These are phyloP conservation scores for Botryotinia convoluta DNA, from an alignment of 2,329 filamentous ascomycete species.

Conservation along the genomic window DNA sequence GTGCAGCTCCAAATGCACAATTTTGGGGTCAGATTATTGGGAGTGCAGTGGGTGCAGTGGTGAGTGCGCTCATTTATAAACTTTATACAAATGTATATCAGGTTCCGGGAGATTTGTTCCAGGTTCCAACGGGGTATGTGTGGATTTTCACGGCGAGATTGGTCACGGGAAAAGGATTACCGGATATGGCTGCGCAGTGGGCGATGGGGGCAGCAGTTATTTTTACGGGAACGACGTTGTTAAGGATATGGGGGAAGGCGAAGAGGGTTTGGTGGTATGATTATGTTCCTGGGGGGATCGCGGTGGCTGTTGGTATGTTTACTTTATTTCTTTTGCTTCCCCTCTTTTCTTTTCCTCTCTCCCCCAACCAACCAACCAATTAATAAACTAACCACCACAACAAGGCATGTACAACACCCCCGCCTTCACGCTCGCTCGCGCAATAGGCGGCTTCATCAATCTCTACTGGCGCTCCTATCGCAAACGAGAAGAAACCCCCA, in stretches of 20 bases:
- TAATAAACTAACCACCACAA: not conserved
- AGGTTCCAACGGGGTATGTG: constrained; percentile 91
- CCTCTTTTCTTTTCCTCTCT: not conserved
- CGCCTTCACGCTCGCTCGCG: constrained; percentile 87
- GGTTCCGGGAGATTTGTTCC: constrained; percentile 85
- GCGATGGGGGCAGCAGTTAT: constrained; percentile 71
- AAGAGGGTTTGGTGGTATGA: constrained; percentile 61
- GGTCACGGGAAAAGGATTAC: constrained; percentile 86
- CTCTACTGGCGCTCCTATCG: constrained; percentile 71
- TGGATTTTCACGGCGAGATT: constrained; percentile 96
- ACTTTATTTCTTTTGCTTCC: constrained; percentile 6
- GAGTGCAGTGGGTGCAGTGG: constrained; percentile 77
- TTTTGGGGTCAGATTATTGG: constrained; percentile 97
- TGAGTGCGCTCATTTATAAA: constrained; percentile 83
- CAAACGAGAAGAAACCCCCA: constrained; percentile 62
- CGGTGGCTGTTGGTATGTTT: constrained; percentile 79
- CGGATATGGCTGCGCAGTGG: constrained; percentile 78
- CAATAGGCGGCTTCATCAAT: constrained; percentile 71
- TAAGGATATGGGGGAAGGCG: constrained; percentile 57
- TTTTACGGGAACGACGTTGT: constrained; percentile 68
- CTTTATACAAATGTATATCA: constrained; percentile 88
- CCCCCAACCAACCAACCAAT: not conserved
- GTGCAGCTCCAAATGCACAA: constrained; percentile 88
- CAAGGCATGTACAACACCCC: constrained; percentile 95
- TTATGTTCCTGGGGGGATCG: constrained; percentile 87